Conservation (phyloP, 495 filamentous ascomycete species). For the Penicillium turbatum region DNA sequence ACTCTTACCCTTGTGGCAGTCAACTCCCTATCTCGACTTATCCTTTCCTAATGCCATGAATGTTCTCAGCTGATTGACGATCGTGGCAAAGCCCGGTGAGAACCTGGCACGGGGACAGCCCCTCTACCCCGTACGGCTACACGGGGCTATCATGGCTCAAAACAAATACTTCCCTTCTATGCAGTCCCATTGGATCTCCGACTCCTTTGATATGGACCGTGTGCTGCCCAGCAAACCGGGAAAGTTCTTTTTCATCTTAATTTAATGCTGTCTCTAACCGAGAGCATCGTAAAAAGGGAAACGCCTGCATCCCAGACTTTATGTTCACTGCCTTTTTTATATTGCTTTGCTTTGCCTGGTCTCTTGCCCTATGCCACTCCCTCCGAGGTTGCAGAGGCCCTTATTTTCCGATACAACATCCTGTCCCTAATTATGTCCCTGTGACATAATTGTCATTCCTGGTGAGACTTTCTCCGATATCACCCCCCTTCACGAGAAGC, state of each 20-base stretch:
- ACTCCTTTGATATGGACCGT: constrained; percentile 18
- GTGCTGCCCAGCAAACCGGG: constrained; percentile 10
- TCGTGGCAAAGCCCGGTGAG: constrained; percentile 20
- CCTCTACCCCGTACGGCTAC: constrained; percentile 10
- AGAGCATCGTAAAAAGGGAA: constrained; percentile 11
- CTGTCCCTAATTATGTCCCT: constrained; percentile 8
- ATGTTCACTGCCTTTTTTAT: constrained; percentile 13
- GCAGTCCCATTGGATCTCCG: constrained; percentile 2
- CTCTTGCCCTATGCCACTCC: constrained; percentile 1
- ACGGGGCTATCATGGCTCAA: constrained; percentile 7
- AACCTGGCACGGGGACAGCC: constrained; percentile 8
- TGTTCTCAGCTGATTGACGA: constrained; percentile 24
- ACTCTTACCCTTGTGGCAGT: background rate
- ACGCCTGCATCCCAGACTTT: constrained; percentile 1
- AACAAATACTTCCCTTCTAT: background rate
- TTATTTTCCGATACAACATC: constrained; percentile 7
- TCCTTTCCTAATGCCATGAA: background rate
- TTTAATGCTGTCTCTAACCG: background rate
- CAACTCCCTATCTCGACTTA: constrained; percentile 3
- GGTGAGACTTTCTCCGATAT: constrained; percentile 9
- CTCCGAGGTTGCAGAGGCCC: background rate
- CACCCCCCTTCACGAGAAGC: background rate
- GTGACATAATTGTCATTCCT: constrained; percentile 29
- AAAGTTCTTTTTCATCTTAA: background rate
- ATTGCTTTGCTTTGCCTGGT: constrained; percentile 8